phyloP scores from a whole-genome alignment of 495 filamentous ascomycete species.

The Beverwykella pulmonaria region DNA sequence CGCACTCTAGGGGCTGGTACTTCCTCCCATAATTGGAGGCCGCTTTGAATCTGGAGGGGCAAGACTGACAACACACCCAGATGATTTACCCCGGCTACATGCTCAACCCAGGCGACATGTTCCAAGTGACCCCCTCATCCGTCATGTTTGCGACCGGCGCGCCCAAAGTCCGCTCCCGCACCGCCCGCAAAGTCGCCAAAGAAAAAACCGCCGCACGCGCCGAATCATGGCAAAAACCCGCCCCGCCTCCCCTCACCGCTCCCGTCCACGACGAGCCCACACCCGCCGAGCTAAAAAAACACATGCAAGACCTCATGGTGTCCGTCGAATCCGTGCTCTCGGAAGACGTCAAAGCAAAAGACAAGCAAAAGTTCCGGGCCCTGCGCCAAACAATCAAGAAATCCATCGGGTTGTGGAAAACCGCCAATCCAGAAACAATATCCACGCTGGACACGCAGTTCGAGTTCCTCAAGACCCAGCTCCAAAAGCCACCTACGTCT shows the following conservation, averaged over 20 bases:
- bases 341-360: slow-evolving; percentile 40
- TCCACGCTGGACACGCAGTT: slow-evolving; percentile 59
- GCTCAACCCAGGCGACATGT: slow-evolving; percentile 96
- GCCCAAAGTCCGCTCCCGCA: slow-evolving; percentile 60
- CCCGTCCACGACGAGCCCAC: slow-evolving; percentile 43
- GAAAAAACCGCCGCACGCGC: slow-evolving; percentile 10
- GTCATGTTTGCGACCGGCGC: slow-evolving; percentile 86
- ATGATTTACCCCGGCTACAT: slow-evolving; percentile 92
- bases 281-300: slow-evolving; percentile 29
- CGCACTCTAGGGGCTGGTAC: background rate
- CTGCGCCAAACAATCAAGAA: slow-evolving; percentile 48
- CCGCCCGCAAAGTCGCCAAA: slow-evolving; percentile 16
- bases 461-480: slow-evolving; percentile 42
- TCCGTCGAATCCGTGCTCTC: slow-evolving; percentile 34
- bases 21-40: too few relatives aligned
- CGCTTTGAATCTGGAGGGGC: background rate
- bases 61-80: slow-evolving; percentile 57
- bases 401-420: slow-evolving; percentile 55
- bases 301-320: slow-evolving; percentile 27
- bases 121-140: slow-evolving; percentile 86
- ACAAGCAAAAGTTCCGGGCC: slow-evolving; percentile 34
- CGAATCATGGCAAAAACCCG: slow-evolving; percentile 33
- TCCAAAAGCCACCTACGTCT: slow-evolving; percentile 22
- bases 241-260: slow-evolving; percentile 48
- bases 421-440: slow-evolving; percentile 45